Base-by-base conservation (phyloP, 1,284 basidiomycete species). In the Ustilago cynodontis region DNA sequence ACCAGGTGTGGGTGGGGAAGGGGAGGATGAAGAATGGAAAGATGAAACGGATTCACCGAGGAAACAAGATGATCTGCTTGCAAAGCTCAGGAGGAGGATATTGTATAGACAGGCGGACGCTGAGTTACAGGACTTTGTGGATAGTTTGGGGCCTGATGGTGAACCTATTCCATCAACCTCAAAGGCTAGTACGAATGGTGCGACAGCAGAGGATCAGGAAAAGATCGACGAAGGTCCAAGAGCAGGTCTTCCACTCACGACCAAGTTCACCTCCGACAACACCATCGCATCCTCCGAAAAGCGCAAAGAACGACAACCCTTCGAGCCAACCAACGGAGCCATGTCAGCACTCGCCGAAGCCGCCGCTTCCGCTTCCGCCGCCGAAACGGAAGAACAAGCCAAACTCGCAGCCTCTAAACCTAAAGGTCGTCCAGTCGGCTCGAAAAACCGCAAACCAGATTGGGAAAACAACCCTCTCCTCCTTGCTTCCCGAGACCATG, bases 261-360 rank as follows among this genome's bases (percentile, higher is more conserved):
- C 26, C 24, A 47, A 31, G 2, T 24, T 41, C 50, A 49, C 6
- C 9, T 31, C 29, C 28, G n/a, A 49, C 18, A 16, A 18, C 24
- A 8, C 5, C 5, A 55, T 68, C 20, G 50, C 73, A 7, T 68
- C 73, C 1, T 60, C 73, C 2, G 73, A 76, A 18, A 76, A 76
- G 52, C 73, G 73, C 35, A 76, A 76, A 35, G 68, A 71, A 55
- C 56, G 73, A 26, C 64, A 76, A 43, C 73, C 73, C 1, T 76
- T 71, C 33, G 68, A 76, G n/a, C 53, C 65, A 7, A 61, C 7
- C 28, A 58, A 68, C 16, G 71, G 60, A 9, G 71, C 60, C 14
- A 68, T 68, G 61, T 68, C 71, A 16, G 61, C 65, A 1, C 41
- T 70, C 24, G 65, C 66, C 24, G 59, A 69, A 35, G 63, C 65